These are phyloP conservation scores for Aspergillus haitiensis DNA, from an alignment of 495 filamentous ascomycete species.

Conservation along the genomic window DNA sequence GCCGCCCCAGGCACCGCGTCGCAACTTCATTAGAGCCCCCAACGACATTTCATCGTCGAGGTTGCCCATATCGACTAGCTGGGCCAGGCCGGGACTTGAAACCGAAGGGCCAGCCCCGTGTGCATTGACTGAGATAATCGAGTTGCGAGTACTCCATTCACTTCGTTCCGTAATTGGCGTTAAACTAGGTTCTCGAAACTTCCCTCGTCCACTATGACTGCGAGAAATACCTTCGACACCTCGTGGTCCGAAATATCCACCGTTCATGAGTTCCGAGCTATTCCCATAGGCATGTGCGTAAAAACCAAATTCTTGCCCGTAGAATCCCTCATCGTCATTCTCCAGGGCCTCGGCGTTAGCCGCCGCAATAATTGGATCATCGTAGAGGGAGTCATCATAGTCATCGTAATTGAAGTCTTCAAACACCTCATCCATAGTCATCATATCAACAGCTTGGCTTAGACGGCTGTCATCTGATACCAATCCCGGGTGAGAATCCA, in stretches of 20 bases:
- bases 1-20: conserved; percentile 76
- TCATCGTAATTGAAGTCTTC: conserved; percentile 55
- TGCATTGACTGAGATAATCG: conserved; percentile 70
- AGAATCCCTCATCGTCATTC: conserved; percentile 88
- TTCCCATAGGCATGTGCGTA: conserved; percentile 67
- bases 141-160: conserved; percentile 94
- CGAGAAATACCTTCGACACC: conserved; percentile 62
- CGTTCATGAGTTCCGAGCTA: conserved; percentile 61
- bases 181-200: conserved; percentile 81
- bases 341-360: conserved; percentile 93
- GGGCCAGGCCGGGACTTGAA: conserved; percentile 63
- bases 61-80: conserved; percentile 67
- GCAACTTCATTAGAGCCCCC: conserved; percentile 67
- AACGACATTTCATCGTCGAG: conserved; percentile 72
- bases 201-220: conserved; percentile 66
- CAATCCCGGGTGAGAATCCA: conserved; percentile 51
- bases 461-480: conserved; percentile 49
- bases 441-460: conserved; percentile 40
- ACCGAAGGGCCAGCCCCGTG: conserved; percentile 49
- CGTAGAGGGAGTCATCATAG: conserved; percentile 66
- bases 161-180: conserved; percentile 96
- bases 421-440: conserved; percentile 48
- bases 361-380: conserved; percentile 89
- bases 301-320: conserved; percentile 98
- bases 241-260: conserved; percentile 86